Conservation (phyloP, 2,329 filamentous ascomycete species). For the Scedosporium boydii region DNA sequence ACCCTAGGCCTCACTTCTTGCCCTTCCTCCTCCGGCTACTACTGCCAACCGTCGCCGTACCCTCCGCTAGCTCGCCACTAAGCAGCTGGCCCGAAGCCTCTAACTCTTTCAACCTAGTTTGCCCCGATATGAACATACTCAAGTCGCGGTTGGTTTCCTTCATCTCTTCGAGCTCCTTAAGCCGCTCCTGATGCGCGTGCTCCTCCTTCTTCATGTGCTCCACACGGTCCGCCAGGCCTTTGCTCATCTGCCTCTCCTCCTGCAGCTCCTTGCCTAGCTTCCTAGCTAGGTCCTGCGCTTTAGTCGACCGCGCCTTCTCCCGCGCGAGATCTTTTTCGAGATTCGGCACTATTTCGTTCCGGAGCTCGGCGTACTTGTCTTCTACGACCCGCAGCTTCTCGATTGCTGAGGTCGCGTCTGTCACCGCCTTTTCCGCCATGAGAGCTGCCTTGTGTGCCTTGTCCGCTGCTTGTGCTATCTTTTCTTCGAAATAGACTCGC, state of each 20-base stretch:
- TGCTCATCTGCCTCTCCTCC: constrained; percentile 79
- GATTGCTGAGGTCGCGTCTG: constrained; percentile 37
- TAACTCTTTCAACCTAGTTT: constrained; percentile 68
- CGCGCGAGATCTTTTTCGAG: constrained; percentile 67
- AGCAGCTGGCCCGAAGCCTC: constrained; percentile 48
- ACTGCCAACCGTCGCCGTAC: constrained; percentile 58
- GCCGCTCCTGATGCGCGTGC: constrained; percentile 44
- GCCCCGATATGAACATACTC: constrained; percentile 76
- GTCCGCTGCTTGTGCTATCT: constrained; percentile 79
- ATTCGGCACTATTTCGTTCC: constrained; percentile 46
- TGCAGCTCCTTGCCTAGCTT: constrained; percentile 65
- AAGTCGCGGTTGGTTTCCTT: constrained; percentile 82
- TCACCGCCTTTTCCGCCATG: constrained; percentile 52
- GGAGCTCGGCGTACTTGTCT: constrained; percentile 31
- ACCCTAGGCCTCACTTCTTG: constrained; percentile 24
- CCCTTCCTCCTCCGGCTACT: constrained; percentile 36
- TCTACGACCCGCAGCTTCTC: constrained; percentile 43
- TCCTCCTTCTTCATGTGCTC: constrained; percentile 59
- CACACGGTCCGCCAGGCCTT: constrained; percentile 75
- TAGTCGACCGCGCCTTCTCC: constrained; percentile 57
- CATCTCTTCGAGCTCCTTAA: constrained; percentile 55
- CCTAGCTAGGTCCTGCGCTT: constrained; percentile 67
- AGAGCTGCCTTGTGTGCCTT: constrained; percentile 71
- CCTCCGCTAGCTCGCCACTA: constrained; percentile 66
- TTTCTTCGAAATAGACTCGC: constrained; percentile 86